A percentile compares a stretch with the other conserved stretches of the same genome.
These are phyloP conservation scores for Eutrema salsugineum DNA, from an alignment of 441 rosid species.

Conservation along the genomic window DNA sequence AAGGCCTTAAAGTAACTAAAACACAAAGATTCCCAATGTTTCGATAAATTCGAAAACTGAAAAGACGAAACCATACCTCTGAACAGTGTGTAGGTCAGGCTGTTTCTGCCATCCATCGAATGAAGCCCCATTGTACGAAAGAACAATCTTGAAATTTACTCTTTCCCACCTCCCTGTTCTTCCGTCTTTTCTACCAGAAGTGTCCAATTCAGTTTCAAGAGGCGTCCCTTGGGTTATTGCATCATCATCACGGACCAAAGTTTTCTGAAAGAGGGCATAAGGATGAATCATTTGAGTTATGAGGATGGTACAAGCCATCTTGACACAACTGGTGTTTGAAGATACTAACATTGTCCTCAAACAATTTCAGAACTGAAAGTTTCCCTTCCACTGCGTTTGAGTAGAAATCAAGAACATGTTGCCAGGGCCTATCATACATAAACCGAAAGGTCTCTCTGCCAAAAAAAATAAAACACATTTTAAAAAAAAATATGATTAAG, in stretches of 20 bases:
- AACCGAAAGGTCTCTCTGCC: slow-evolving; percentile 67
- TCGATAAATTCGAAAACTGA: neutral
- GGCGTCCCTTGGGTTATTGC: slow-evolving; percentile 24
- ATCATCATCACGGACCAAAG: slow-evolving; percentile 33
- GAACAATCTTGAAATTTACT: slow-evolving; percentile 65
- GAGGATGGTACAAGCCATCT: neutral
- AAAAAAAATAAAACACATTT: neutral
- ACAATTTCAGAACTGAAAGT: slow-evolving; percentile 41
- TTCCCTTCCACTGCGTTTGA: slow-evolving; percentile 52
- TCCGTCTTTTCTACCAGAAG: slow-evolving; percentile 30
- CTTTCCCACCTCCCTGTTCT: slow-evolving; percentile 83
- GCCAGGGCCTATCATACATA: slow-evolving; percentile 82
- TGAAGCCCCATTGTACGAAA: slow-evolving; percentile 78
- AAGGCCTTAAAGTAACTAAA: neutral
- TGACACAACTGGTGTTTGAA: neutral
- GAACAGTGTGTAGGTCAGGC: slow-evolving; percentile 86
- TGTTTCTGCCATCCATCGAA: slow-evolving; percentile 99
- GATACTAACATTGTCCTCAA: slow-evolving; percentile 43
- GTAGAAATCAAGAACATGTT: slow-evolving; percentile 60
- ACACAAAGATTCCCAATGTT: neutral
- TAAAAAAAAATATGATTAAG: neutral
- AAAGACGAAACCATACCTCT: slow-evolving; percentile 49
- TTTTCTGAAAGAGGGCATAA: slow-evolving; percentile 30
- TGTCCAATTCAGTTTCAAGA: slow-evolving; percentile 28
- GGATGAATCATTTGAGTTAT: neutral